Conservation (phyloP, 208 protist species). For the Leishmania braziliensis region DNA sequence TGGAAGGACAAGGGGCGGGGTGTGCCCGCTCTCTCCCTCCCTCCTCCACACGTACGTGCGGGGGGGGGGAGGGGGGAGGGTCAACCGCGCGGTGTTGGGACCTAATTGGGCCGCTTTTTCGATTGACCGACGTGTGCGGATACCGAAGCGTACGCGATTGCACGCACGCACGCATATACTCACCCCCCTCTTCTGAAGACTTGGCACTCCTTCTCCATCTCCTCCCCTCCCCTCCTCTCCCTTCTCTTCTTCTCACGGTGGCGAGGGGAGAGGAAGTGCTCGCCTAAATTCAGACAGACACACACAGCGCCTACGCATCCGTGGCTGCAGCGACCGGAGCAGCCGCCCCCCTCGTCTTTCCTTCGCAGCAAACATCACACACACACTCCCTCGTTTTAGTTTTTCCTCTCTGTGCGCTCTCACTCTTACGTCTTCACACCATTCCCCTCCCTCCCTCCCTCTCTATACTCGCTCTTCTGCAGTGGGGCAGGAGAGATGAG, state of each 20-base stretch:
- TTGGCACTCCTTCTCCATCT: neutral
- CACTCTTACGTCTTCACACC: neutral
- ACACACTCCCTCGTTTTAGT: neutral
- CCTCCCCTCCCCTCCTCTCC: neutral
- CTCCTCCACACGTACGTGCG: neutral
- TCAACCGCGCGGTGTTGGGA: neutral
- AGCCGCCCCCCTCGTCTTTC: neutral
- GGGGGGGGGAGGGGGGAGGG: neutral
- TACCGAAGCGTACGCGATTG: neutral
- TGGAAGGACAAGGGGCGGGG: neutral
- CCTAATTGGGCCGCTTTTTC: neutral
- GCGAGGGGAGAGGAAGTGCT: neutral
- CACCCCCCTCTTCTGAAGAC: neutral
- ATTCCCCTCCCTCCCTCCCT: neutral
- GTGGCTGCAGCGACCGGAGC: neutral
- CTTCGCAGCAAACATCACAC: neutral
- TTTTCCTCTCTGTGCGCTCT: neutral
- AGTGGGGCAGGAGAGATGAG: neutral
- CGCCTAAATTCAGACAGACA: neutral
- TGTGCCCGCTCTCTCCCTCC: neutral
- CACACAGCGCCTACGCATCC: neutral
- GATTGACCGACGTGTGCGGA: neutral
- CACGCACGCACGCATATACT: neutral
- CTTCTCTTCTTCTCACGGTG: neutral
- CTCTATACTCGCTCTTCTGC: neutral